Evolutionary conservation across 306 rosid species (phyloP).

Genomic region (Cyamopsis tetragonoloba): DNA sequence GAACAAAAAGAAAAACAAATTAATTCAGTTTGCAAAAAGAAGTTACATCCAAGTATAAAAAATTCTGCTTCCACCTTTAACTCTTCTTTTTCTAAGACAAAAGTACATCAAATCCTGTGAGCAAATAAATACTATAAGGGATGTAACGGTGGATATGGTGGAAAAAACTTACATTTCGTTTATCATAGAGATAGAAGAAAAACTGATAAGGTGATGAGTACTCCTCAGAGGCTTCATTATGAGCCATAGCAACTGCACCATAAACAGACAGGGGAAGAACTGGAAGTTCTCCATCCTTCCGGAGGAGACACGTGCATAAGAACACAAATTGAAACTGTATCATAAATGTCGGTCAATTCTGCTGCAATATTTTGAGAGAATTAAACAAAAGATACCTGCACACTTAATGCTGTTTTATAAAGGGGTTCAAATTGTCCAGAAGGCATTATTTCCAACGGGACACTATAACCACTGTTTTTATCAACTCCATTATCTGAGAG

Average conservation of each 20-base stretch:
- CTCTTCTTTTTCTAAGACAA: neutral
- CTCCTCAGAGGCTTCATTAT: conserved; percentile 80
- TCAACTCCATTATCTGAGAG: conserved; percentile 61
- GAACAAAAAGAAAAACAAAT: neutral
- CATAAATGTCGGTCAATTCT: neutral
- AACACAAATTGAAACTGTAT: conserved; percentile 11
- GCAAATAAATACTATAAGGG: neutral
- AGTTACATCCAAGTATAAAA: neutral
- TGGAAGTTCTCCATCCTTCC: conserved; percentile 94
- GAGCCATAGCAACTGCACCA: conserved; percentile 96
- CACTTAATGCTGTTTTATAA: conserved; percentile 68
- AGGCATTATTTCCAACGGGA: conserved; percentile 90
- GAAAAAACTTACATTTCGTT: conserved; percentile 64
- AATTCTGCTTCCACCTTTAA: conserved; percentile 13
- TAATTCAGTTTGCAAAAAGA: neutral
- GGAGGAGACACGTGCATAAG: conserved; percentile 2
- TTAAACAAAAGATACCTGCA: conserved; percentile 55
- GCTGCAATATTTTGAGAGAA: neutral
- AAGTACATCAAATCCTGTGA: neutral
- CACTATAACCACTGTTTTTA: conserved; percentile 49
- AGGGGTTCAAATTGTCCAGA: conserved; percentile 93
- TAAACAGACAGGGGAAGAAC: conserved; percentile 91
- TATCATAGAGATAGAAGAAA: conserved; percentile 89
- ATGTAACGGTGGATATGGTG: neutral
- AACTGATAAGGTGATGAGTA: conserved; percentile 86